Percentiles rank a stretch among this genome's conserved stretches.
Conservation (phyloP, 2,329 filamentous ascomycete genomes). For the Tolypocladium ophioglossoides region DNA sequence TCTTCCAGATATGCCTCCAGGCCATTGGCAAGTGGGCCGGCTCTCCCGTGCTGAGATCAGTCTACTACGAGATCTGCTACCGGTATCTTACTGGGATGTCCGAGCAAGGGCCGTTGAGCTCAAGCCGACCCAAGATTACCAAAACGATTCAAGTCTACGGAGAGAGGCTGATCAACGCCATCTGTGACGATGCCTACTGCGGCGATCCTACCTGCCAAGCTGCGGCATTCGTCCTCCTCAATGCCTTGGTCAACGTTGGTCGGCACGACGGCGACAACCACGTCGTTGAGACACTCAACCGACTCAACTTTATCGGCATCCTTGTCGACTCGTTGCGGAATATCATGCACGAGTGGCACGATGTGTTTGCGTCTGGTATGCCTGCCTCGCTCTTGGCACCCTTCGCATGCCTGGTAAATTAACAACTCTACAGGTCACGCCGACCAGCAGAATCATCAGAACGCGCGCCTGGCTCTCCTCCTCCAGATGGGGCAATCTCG, state of each 20-base stretch:
- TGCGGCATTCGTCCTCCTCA: conserved; percentile 75
- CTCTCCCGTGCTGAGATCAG: conserved; percentile 61
- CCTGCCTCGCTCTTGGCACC: conserved; percentile 2
- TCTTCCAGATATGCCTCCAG: conserved; percentile 79
- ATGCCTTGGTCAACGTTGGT: conserved; percentile 64
- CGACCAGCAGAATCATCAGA: conserved; percentile 40
- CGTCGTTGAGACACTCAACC: conserved; percentile 68
- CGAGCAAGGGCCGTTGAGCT: conserved; percentile 36
- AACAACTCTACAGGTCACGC: conserved; percentile 20
- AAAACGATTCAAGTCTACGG: conserved; percentile 61
- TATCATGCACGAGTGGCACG: conserved; percentile 62
- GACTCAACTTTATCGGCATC: conserved; percentile 83
- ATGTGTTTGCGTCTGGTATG: conserved; percentile 44
- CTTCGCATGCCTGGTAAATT: background rate
- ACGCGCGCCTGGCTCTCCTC: conserved; percentile 73
- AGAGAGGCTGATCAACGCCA: conserved; percentile 68
- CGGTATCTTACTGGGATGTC: conserved; percentile 67
- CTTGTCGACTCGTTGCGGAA: conserved; percentile 78
- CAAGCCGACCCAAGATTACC: conserved; percentile 50
- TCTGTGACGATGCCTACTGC: conserved; percentile 88
- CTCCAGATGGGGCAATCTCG: conserved; percentile 76
- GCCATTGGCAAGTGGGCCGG: conserved; percentile 67
- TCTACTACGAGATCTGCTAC: conserved; percentile 88
- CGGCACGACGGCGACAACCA: conserved; percentile 60
- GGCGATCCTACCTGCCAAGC: conserved; percentile 75